Evolutionary conservation across 1,284 basidiomycete genomes (phyloP).

Genomic region (Ustilago esculenta): DNA sequence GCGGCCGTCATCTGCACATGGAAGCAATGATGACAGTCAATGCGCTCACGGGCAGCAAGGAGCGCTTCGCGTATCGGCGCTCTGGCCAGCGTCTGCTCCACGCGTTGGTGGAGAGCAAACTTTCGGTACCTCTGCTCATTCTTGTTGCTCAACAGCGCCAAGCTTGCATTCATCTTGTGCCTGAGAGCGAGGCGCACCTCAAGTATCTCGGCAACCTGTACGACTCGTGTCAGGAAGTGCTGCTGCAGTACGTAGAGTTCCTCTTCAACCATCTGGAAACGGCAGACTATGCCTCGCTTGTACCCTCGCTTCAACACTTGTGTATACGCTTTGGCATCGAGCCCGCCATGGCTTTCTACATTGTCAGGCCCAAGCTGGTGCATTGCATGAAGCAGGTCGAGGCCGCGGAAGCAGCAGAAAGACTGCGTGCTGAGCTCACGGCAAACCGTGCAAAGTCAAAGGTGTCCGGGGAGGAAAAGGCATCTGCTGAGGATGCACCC

Average conservation of each 20-base stretch:
- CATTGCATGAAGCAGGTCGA: constrained; percentile 50
- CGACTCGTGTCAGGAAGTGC: constrained; percentile 60
- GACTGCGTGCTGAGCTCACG: constrained; percentile 48
- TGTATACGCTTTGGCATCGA: constrained; percentile 59
- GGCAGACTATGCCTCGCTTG: constrained; percentile 47
- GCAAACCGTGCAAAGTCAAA: constrained; percentile 42
- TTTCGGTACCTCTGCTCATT: constrained; percentile 60
- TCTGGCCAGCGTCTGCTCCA: constrained; percentile 53
- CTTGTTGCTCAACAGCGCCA: constrained; percentile 64
- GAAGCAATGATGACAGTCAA: constrained; percentile 74
- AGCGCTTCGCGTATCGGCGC: constrained; percentile 49
- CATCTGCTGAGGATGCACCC: neutral
- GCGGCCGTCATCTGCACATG: constrained; percentile 84
- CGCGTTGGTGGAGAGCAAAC: constrained; percentile 45
- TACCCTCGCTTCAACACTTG: constrained; percentile 52
- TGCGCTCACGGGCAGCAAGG: constrained; percentile 47
- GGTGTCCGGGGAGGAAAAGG: constrained; percentile 10
- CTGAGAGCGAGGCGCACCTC: constrained; percentile 60
- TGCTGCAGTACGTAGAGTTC: constrained; percentile 66
- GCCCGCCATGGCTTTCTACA: constrained; percentile 62
- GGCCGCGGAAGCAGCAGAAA: constrained; percentile 42
- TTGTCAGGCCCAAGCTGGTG: constrained; percentile 55
- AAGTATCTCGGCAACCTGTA: constrained; percentile 64
- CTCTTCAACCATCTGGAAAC: constrained; percentile 55
- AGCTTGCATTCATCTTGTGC: constrained; percentile 60